These are phyloP conservation scores for Fusarium oligoseptatum DNA, from an alignment of 2,329 filamentous ascomycete genomes.

Conservation along the genomic window DNA sequence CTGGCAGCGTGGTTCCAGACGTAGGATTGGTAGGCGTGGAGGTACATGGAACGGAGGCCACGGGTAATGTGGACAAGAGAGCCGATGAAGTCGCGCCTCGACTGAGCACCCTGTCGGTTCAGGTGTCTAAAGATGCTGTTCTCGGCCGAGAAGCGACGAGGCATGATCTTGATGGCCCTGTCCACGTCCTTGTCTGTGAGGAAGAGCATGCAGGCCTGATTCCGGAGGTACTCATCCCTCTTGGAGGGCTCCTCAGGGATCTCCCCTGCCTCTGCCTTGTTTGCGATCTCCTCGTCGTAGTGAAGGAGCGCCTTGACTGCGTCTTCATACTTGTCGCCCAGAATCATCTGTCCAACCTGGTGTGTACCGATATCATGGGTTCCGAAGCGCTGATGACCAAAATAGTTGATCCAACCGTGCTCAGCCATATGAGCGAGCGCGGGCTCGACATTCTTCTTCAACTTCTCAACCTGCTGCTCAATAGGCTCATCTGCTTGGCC, in stretches of 20 bases:
- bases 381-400: constrained; percentile 96
- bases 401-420: constrained; percentile 96
- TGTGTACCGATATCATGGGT: constrained; percentile 90
- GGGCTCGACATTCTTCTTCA: constrained; percentile 60
- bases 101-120: constrained; percentile 59
- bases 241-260: constrained; percentile 65
- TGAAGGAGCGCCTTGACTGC: constrained; percentile 83
- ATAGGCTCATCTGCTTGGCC: constrained; percentile 51
- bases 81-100: constrained; percentile 79
- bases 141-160: constrained; percentile 86
- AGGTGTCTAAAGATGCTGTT: constrained; percentile 83
- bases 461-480: constrained; percentile 47
- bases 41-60: constrained; percentile 91
- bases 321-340: constrained; percentile 83
- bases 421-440: constrained; percentile 76
- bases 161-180: constrained; percentile 76
- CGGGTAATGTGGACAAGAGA: constrained; percentile 85
- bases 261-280: constrained; percentile 56
- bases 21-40: constrained; percentile 95
- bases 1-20: constrained; percentile 93
- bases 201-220: constrained; percentile 83
- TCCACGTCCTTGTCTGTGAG: constrained; percentile 69
- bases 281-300: constrained; percentile 74
- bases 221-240: constrained; percentile 83
- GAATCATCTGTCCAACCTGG: constrained; percentile 84